phyloP scores from a whole-genome alignment of 2,329 filamentous ascomycete genomes.

The Penicillium freii region DNA sequence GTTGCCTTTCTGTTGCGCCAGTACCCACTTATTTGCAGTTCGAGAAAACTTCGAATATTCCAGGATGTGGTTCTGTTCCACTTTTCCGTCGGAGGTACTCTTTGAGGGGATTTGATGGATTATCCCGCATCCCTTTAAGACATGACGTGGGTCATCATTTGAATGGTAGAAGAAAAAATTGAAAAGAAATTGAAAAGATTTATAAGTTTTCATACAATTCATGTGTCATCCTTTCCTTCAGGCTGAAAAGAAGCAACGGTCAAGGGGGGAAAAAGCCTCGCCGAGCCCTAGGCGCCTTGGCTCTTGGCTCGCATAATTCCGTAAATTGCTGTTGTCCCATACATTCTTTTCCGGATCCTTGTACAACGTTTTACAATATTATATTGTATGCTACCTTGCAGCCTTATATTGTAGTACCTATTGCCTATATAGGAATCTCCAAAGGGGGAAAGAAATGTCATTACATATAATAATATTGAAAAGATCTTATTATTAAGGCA shows the following conservation, averaged over 20 bases:
- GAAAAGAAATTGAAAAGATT: background rate
- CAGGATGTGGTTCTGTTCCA: background rate
- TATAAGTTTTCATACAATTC: background rate
- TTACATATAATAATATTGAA: background rate
- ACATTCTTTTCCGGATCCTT: background rate
- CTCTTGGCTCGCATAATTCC: slow-evolving; percentile 2
- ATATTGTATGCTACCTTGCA: background rate
- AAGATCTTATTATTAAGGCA: background rate
- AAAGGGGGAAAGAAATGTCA: background rate
- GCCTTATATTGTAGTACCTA: background rate
- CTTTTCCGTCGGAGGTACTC: background rate
- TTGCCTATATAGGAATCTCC: background rate
- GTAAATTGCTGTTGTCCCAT: background rate
- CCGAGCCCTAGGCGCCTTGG: slow-evolving; percentile 1
- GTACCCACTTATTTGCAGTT: slow-evolving; percentile 1
- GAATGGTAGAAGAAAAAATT: background rate
- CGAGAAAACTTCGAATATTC: slow-evolving; percentile 8
- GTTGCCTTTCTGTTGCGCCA: background rate
- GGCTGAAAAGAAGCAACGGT: slow-evolving; percentile 2
- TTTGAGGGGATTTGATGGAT: background rate
- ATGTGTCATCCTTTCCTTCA: background rate
- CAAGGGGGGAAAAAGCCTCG: background rate
- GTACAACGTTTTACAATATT: background rate
- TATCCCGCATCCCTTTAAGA: background rate
- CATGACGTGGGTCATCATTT: slow-evolving; percentile 1